phyloP scores from a whole-genome alignment of 352 stramenopile species.

The Blastocystis sp. region DNA sequence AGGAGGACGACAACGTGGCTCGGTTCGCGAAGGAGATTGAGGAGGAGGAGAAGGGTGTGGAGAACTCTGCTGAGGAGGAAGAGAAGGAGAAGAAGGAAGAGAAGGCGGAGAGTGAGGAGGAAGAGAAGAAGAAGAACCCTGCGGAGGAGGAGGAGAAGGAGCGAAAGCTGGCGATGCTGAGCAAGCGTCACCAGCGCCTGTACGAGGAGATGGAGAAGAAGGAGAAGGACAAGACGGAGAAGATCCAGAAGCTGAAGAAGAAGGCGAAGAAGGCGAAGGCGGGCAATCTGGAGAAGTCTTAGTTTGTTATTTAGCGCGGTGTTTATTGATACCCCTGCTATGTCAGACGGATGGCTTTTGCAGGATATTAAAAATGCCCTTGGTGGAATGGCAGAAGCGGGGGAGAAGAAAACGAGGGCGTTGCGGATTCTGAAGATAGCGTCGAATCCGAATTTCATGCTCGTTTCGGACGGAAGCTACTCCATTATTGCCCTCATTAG shows the following conservation, averaged over 20 bases:
- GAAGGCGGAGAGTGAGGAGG: conserved; percentile 78
- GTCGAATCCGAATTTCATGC: not conserved
- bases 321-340: not conserved
- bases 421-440: not conserved
- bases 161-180: conserved; percentile 67
- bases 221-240: conserved; percentile 77
- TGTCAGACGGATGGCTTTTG: not conserved
- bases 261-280: conserved; percentile 75
- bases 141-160: conserved; percentile 43
- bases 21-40: conserved; percentile 90
- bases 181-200: conserved; percentile 79
- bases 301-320: not conserved
- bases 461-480: not conserved
- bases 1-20: too few species aligned
- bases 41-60: conserved; percentile 77
- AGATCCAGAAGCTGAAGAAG: conserved; percentile 78
- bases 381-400: not conserved
- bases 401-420: not conserved
- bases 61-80: conserved; percentile 62
- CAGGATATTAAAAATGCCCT: not conserved
- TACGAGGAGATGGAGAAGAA: conserved; percentile 78
- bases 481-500: not conserved
- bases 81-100: conserved; percentile 80
- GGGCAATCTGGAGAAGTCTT: not conserved
- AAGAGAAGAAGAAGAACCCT: not conserved